phyloP scores from a whole-genome alignment of 306 rosid species.

The Trifolium subterraneum region DNA sequence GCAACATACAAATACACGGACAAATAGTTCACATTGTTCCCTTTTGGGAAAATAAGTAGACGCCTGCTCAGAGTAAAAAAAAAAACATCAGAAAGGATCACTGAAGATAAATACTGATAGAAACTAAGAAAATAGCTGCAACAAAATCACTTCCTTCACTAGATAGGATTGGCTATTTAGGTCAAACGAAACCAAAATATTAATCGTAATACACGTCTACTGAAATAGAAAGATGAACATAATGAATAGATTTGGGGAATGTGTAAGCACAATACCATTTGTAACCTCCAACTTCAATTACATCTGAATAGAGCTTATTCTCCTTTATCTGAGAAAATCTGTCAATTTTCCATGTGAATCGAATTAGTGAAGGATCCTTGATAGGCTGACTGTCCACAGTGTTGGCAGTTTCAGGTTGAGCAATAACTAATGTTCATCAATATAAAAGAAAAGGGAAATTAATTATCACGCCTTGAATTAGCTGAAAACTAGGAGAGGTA shows the following conservation, averaged over 20 bases:
- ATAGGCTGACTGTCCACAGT: constrained; percentile 48
- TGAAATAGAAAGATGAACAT: not conserved
- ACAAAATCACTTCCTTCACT: too few species aligned
- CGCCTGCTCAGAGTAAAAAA: not conserved
- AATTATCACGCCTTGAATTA: too few species aligned
- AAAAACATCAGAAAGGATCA: too few species aligned
- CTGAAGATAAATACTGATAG: too few species aligned
- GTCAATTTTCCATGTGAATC: constrained; percentile 68
- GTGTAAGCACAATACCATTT: not conserved
- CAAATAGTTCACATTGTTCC: not conserved
- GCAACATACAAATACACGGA: not conserved
- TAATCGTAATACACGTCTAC: not conserved
- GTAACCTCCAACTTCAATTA: not conserved
- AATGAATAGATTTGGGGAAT: not conserved
- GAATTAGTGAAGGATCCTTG: constrained; percentile 69
- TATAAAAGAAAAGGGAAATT: too few species aligned
- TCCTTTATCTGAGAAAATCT: not conserved
- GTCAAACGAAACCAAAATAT: too few species aligned
- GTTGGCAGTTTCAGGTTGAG: too few species aligned
- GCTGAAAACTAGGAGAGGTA: too few species aligned
- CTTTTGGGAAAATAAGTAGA: not conserved
- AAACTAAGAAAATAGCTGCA: too few species aligned
- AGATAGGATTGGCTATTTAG: too few species aligned
- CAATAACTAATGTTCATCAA: too few species aligned
- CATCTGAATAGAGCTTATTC: not conserved